These are phyloP conservation scores for Sutorius eximius DNA, from an alignment of 1,284 basidiomycete genomes.

Conservation along the genomic window DNA sequence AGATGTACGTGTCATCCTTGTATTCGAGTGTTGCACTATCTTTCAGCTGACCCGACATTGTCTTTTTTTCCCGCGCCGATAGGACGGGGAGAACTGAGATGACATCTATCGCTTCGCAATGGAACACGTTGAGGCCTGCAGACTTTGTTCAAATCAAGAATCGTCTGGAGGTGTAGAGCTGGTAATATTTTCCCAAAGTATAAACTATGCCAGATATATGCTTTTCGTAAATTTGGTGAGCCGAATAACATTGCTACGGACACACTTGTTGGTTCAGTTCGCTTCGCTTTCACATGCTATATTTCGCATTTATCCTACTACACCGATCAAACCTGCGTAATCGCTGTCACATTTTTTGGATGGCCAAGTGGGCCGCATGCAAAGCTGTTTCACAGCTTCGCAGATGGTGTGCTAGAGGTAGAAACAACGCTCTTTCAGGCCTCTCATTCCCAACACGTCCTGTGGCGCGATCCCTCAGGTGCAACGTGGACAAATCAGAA, in stretches of 20 bases:
- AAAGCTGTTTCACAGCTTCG: background rate
- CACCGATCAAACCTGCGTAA: slow-evolving; percentile 2
- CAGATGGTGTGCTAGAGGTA: slow-evolving; percentile 46
- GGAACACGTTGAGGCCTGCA: slow-evolving; percentile 44
- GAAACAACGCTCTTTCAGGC: slow-evolving; percentile 77
- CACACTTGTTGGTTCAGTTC: background rate
- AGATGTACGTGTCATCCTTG: slow-evolving; percentile 39
- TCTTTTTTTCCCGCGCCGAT: slow-evolving; percentile 7
- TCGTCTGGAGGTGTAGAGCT: slow-evolving; percentile 43
- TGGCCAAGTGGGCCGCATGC: background rate
- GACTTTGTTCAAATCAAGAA: slow-evolving; percentile 53
- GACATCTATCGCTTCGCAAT: slow-evolving; percentile 43
- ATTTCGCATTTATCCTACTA: slow-evolving; percentile 18
- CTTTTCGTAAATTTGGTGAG: slow-evolving; percentile 12
- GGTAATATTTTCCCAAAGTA: slow-evolving; percentile 4
- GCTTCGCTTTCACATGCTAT: slow-evolving; percentile 3
- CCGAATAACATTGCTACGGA: slow-evolving; percentile 6
- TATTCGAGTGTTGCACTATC: background rate
- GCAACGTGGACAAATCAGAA: background rate
- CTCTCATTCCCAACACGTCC: slow-evolving; percentile 78
- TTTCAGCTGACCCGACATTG: slow-evolving; percentile 9
- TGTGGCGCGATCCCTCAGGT: slow-evolving; percentile 33
- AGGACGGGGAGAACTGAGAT: slow-evolving; percentile 56
- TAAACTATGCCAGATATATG: slow-evolving; percentile 25
- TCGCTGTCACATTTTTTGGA: background rate